Conservation (phyloP, 331 rosid genomes). For the Quercus tomentella region DNA sequence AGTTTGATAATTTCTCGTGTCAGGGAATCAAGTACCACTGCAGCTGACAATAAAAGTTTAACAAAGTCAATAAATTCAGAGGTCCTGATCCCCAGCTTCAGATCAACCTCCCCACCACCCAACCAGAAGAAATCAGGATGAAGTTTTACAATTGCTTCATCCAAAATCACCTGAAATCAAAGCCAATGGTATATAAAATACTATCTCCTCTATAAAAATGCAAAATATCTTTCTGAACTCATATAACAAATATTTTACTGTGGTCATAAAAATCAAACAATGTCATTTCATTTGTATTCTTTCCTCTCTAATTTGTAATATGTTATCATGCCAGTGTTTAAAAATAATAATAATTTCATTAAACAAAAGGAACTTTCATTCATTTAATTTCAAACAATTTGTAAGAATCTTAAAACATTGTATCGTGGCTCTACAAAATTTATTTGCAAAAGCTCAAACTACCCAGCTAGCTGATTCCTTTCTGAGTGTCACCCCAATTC, state of each 20-base stretch:
- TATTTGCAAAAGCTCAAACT: slow-evolving; percentile 17
- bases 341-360: not conserved
- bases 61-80: slow-evolving; percentile 59
- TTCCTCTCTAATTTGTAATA: not conserved
- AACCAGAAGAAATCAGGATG: slow-evolving; percentile 90
- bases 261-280: not conserved
- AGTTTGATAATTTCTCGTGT: not conserved
- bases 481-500: not conserved
- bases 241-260: not conserved
- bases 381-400: not conserved
- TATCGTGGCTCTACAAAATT: not conserved
- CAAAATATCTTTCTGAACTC: not conserved
- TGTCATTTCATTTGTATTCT: not conserved
- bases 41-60: slow-evolving; percentile 67
- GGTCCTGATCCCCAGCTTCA: slow-evolving; percentile 82
- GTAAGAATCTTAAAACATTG: not conserved
- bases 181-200: not conserved
- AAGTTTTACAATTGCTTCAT: slow-evolving; percentile 85
- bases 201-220: not conserved
- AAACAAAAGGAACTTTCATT: not conserved
- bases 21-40: slow-evolving; percentile 48
- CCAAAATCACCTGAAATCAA: slow-evolving; percentile 60
- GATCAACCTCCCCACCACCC: slow-evolving; percentile 95
- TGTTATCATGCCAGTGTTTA: not conserved
- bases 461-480: slow-evolving; percentile 13